Percentiles rank a stretch among this genome's conserved stretches.
phyloP scores from a whole-genome alignment of 495 filamentous ascomycete genomes.

The Talaromyces ruber region DNA sequence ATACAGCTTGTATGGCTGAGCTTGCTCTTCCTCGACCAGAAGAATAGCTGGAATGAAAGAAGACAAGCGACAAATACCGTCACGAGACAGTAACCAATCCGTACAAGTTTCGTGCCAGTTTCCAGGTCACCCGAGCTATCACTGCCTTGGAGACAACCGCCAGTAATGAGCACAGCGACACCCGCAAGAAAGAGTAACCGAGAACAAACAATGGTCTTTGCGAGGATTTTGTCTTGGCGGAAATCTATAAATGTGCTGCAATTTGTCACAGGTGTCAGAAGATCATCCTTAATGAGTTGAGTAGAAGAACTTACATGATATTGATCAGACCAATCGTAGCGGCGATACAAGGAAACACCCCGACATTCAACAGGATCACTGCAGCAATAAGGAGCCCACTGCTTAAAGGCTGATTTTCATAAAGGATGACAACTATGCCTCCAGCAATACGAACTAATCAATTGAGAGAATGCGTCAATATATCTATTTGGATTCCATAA shows the following conservation, averaged over 20 bases:
- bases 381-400: constrained; percentile 15
- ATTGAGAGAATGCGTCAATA: background rate
- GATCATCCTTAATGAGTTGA: too few relatives aligned
- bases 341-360: constrained; percentile 18
- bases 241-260: background rate
- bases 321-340: constrained; percentile 19
- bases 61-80: constrained; percentile 15
- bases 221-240: constrained; percentile 2
- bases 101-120: constrained; percentile 15
- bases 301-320: constrained; percentile 14
- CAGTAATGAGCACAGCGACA: constrained; percentile 16
- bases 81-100: constrained; percentile 19
- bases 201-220: constrained; percentile 8
- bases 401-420: constrained; percentile 9
- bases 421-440: constrained; percentile 16
- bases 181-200: constrained; percentile 18
- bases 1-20: background rate
- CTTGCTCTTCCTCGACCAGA: constrained; percentile 10
- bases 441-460: constrained; percentile 15
- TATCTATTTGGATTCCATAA: background rate
- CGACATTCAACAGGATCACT: constrained; percentile 17
- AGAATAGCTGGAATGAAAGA: constrained; percentile 14
- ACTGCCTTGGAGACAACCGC: constrained; percentile 16
- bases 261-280: background rate
- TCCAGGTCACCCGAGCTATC: constrained; percentile 5